These are phyloP conservation scores for Sarocladium oryzae DNA, from an alignment of 2,329 filamentous ascomycete genomes.

Conservation along the genomic window DNA sequence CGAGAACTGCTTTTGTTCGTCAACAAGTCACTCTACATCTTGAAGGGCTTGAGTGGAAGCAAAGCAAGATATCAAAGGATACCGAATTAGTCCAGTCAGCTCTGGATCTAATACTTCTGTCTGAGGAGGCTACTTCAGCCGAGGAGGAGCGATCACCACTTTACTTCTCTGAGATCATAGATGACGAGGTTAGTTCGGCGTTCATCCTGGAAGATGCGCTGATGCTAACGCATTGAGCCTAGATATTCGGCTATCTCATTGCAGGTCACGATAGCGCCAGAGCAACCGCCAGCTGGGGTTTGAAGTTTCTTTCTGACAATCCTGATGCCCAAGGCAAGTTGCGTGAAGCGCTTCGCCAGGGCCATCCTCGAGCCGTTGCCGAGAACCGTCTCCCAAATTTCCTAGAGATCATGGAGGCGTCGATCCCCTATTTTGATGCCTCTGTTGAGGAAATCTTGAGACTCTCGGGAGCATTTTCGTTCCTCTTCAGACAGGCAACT, in stretches of 20 bases:
- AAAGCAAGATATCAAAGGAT: too few relatives aligned
- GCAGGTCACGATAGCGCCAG: constrained; percentile 27
- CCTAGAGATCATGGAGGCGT: constrained; percentile 17
- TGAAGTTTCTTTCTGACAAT: constrained; percentile 19
- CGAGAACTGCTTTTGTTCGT: background rate
- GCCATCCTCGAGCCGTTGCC: constrained; percentile 12
- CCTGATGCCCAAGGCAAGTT: constrained; percentile 16
- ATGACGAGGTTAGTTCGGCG: constrained; percentile 19
- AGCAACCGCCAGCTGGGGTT: constrained; percentile 20
- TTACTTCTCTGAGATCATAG: constrained; percentile 20
- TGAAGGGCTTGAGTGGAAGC: background rate
- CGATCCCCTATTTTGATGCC: constrained; percentile 25
- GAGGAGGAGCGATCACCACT: constrained; percentile 21
- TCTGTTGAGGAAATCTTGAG: constrained; percentile 26
- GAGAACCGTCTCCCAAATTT: constrained; percentile 18
- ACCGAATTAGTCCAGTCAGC: constrained; percentile 16
- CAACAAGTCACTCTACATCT: background rate
- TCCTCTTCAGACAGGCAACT: constrained; percentile 10
- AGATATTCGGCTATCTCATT: too few relatives aligned
- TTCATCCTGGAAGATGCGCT: background rate
- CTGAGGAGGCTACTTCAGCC: constrained; percentile 23
- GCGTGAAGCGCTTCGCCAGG: constrained; percentile 14
- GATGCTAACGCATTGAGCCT: background rate
- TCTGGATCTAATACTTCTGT: constrained; percentile 24
- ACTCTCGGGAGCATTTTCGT: constrained; percentile 12